A percentile compares a stretch with the other conserved stretches of the same genome.
phyloP scores from a whole-genome alignment of 2,329 filamentous ascomycete genomes.

The Helicocarpus griseus region DNA sequence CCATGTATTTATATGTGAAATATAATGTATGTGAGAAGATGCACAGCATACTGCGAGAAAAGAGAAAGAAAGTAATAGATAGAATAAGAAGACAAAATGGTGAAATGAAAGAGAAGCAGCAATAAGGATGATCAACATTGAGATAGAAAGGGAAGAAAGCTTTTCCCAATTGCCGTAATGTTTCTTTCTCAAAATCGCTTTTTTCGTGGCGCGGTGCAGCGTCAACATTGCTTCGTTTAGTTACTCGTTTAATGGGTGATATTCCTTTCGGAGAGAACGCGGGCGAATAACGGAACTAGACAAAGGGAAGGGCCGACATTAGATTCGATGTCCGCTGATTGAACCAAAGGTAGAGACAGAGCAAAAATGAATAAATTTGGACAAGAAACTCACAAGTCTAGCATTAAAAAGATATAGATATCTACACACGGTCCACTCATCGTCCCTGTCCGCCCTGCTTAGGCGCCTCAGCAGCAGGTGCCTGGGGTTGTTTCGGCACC shows the following conservation, averaged over 20 bases:
- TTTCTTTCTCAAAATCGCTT: too few species aligned
- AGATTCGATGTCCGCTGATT: background rate
- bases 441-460: background rate
- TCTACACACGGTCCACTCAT: background rate
- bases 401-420: slow-evolving; percentile 7
- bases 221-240: too few species aligned
- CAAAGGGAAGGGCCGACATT: background rate
- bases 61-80: background rate
- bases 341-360: background rate
- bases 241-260: too few species aligned
- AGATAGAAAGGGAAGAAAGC: too few species aligned
- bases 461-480: background rate
- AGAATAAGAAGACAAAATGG: background rate
- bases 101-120: too few species aligned
- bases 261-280: too few species aligned
- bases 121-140: too few species aligned
- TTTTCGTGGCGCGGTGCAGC: too few species aligned
- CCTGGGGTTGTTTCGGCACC: background rate
- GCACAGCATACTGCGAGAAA: background rate
- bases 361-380: too few species aligned
- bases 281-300: too few species aligned
- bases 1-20: background rate
- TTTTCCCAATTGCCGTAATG: too few species aligned
- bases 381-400: slow-evolving; percentile 11
- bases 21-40: too few species aligned